These are phyloP conservation scores for Chalciporus sp. DNA, from an alignment of 1,284 basidiomycete species.

Conservation along the genomic window DNA sequence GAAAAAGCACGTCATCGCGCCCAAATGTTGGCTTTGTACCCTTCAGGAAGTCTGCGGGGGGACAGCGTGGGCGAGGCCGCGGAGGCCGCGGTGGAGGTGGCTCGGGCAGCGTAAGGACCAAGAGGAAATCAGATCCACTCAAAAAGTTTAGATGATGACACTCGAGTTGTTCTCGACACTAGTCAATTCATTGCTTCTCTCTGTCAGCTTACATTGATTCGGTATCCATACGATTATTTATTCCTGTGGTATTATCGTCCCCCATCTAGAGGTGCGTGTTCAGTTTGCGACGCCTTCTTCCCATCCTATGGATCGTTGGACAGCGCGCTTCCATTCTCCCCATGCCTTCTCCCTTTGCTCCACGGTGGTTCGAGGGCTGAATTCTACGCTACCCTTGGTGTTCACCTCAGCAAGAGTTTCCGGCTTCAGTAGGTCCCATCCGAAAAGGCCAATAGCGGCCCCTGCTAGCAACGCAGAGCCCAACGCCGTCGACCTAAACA, in stretches of 20 bases:
- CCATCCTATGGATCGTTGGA: slow-evolving; percentile 82
- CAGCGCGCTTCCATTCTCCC: slow-evolving; percentile 83
- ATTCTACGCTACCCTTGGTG: slow-evolving; percentile 77
- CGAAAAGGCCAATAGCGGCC: slow-evolving; percentile 84
- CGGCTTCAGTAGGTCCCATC: slow-evolving; percentile 90
- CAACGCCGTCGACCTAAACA: slow-evolving; percentile 83
- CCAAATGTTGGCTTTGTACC: slow-evolving; percentile 61
- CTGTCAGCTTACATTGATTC: slow-evolving; percentile 9
- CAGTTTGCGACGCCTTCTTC: slow-evolving; percentile 57
- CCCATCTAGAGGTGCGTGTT: neutral
- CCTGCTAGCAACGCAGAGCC: slow-evolving; percentile 97
- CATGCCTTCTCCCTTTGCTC: slow-evolving; percentile 64
- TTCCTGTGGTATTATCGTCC: neutral
- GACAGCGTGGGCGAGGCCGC: slow-evolving; percentile 55
- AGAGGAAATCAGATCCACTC: slow-evolving; percentile 72
- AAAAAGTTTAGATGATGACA: slow-evolving; percentile 64
- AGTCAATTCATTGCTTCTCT: neutral
- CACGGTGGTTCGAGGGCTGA: slow-evolving; percentile 63
- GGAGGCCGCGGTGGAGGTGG: slow-evolving; percentile 45
- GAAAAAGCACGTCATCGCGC: slow-evolving; percentile 21
- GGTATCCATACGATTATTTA: neutral
- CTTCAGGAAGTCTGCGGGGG: slow-evolving; percentile 59
- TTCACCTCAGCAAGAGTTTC: slow-evolving; percentile 91
- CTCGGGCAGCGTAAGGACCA: slow-evolving; percentile 46
- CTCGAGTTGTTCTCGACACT: neutral